phyloP scores from a whole-genome alignment of 345 rosid genomes.

The Murraya koenigii region DNA sequence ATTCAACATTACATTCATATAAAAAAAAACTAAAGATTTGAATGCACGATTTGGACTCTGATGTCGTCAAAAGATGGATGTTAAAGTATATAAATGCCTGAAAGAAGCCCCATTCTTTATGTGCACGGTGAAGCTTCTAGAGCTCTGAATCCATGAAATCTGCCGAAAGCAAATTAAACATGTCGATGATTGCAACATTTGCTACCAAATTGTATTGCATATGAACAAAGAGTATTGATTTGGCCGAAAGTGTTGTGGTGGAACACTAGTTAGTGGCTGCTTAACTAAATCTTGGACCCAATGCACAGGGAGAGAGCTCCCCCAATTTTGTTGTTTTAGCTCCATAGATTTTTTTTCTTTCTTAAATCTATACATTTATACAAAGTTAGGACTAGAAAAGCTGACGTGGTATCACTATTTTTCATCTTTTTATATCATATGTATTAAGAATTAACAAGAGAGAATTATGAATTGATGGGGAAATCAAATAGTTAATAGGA shows the following conservation, averaged over 20 bases:
- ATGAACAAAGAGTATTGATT: constrained; percentile 11
- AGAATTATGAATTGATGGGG: no score
- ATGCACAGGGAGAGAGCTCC: not conserved
- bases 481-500: no score
- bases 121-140: constrained; percentile 16
- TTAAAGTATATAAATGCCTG: not conserved
- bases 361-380: no score
- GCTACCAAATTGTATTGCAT: not conserved
- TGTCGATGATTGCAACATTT: constrained; percentile 17
- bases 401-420: no score
- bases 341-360: no score
- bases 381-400: no score
- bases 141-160: constrained; percentile 14
- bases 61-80: no score
- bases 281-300: constrained; percentile 18
- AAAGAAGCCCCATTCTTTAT: constrained; percentile 30
- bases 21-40: no score
- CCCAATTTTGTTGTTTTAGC: not conserved
- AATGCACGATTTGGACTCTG: no score
- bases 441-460: no score
- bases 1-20: no score
- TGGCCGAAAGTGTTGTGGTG: not conserved
- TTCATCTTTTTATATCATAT: no score
- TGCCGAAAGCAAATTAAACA: not conserved
- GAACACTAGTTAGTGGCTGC: constrained; percentile 2